Evolutionary conservation across 2,329 filamentous ascomycete genomes (phyloP).

Genomic region (Aspergillus candidus): DNA sequence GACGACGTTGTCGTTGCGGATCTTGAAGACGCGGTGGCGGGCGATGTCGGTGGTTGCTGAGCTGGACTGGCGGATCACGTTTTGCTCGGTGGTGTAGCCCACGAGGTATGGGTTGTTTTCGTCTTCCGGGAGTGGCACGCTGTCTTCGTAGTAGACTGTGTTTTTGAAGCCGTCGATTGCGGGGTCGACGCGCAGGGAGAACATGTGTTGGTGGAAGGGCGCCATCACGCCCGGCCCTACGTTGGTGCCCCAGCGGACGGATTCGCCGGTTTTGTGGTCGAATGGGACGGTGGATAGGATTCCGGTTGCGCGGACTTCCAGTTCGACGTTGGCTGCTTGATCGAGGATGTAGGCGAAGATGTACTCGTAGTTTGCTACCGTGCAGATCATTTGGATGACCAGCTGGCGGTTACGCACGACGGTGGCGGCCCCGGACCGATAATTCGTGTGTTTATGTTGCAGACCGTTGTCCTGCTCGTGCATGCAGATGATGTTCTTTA

Average conservation of each 20-base stretch:
- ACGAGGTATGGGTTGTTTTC: constrained; percentile 46
- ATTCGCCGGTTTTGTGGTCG: constrained; percentile 52
- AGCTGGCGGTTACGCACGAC: constrained; percentile 59
- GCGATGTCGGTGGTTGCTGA: constrained; percentile 46
- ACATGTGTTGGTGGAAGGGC: constrained; percentile 70
- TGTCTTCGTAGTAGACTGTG: constrained; percentile 53
- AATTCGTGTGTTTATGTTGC: constrained; percentile 67
- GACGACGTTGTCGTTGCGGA: constrained; percentile 47
- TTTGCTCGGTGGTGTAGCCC: constrained; percentile 47
- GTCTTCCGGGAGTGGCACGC: constrained; percentile 54
- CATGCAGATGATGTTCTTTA: constrained; percentile 64
- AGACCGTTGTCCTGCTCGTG: constrained; percentile 67
- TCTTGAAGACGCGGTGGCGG: constrained; percentile 52
- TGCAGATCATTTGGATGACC: constrained; percentile 65
- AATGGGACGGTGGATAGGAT: constrained; percentile 63
- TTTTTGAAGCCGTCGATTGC: constrained; percentile 54
- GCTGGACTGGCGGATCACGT: constrained; percentile 42
- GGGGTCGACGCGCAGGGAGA: constrained; percentile 61
- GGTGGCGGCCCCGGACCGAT: constrained; percentile 58
- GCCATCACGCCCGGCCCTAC: constrained; percentile 65
- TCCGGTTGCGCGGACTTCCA: constrained; percentile 64
- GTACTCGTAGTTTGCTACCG: constrained; percentile 67
- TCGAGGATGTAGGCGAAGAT: constrained; percentile 67
- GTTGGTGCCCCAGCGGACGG: constrained; percentile 61
- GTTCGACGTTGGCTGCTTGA: constrained; percentile 60